These are phyloP conservation scores for Sapria himalayana DNA, from an alignment of 345 rosid genomes.

Conservation along the genomic window DNA sequence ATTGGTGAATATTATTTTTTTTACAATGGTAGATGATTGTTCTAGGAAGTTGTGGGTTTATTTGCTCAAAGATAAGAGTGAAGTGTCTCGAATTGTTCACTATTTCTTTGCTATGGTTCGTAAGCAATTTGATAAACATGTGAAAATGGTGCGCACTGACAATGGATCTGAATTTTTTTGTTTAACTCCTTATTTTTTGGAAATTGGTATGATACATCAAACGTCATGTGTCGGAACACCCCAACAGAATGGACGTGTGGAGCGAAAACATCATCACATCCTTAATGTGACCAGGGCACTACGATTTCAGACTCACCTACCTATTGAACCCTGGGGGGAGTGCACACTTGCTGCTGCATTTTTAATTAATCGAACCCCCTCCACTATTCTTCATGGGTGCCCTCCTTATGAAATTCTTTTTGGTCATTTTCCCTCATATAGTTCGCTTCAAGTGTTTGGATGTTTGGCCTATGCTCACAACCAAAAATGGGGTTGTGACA, in stretches of 20 bases:
- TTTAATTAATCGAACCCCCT: not conserved
- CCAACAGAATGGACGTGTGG: conserved; percentile 6
- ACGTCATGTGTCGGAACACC: conserved; percentile 7
- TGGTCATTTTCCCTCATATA: not conserved
- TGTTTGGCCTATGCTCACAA: not conserved
- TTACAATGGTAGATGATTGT: not conserved
- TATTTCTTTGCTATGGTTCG: not conserved
- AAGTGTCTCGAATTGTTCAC: not conserved
- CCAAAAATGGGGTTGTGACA: not conserved
- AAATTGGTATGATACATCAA: conserved; percentile 2
- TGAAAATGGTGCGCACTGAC: not conserved
- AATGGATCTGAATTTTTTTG: conserved; percentile 1
- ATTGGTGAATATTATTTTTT: not conserved
- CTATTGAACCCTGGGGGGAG: conserved; percentile 1
- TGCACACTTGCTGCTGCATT: not conserved
- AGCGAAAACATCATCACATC: not conserved
- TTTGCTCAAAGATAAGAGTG: not conserved
- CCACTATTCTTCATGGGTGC: not conserved
- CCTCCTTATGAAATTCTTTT: not conserved
- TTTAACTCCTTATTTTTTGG: not conserved
- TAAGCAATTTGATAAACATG: not conserved
- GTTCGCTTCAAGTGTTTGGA: not conserved
- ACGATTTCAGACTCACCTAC: not conserved
- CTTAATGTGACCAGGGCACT: not conserved
- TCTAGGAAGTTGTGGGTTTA: not conserved